Base-by-base conservation (phyloP, 768 basidiomycete genomes). In the Porphyrellus cyaneotinctus region DNA sequence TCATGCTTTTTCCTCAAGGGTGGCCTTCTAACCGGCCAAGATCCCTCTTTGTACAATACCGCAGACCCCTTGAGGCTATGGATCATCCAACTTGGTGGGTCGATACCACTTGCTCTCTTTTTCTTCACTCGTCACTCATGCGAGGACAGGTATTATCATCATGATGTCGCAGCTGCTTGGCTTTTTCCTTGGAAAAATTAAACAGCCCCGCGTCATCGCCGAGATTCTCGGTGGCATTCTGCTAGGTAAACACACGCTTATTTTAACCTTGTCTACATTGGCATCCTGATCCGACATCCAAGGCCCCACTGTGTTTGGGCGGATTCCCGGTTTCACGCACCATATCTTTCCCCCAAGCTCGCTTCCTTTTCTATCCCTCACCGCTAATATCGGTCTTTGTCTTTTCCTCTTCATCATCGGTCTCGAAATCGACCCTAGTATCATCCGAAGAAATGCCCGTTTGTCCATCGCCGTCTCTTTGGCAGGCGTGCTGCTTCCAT, bases 351-450 rank as follows among this genome's bases (percentile, higher is more conserved):
- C 95, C 0, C 0, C 70, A 0, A 68, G 66, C 0, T 93, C 92
- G 0, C 61, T 79, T 5, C 75, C 93, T 0, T 95, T 83, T 67
- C 83, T 98, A 31, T 85, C 82, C 36, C 85, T 98, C 32, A 85
- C 88, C 24, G 90, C 95, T 18, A 92, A 88, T 63, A 88, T 99
- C 57, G 95, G 91, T 1, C 78, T 91, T 9, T 86, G 85, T 57
- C 81, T 94, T 42, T 94, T 91, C 73, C 80, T 97, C 12, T 97
- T 97, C 74, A 81, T 97, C 55, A 87, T 97, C 32, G 95, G 95
- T 1, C 83, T 95, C 18, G 90, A 92, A 72, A 94, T 97, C 52
- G 97, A 98, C 58, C 73, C 80, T 0, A 73, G 75, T 4, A 74
- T 97, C 53, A 87, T 98, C 68, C 85, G 79, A 61, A 83, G 87